Evolutionary conservation across 2,329 filamentous ascomycete genomes (phyloP).

Genomic region (Botryosphaeria dothidea): DNA sequence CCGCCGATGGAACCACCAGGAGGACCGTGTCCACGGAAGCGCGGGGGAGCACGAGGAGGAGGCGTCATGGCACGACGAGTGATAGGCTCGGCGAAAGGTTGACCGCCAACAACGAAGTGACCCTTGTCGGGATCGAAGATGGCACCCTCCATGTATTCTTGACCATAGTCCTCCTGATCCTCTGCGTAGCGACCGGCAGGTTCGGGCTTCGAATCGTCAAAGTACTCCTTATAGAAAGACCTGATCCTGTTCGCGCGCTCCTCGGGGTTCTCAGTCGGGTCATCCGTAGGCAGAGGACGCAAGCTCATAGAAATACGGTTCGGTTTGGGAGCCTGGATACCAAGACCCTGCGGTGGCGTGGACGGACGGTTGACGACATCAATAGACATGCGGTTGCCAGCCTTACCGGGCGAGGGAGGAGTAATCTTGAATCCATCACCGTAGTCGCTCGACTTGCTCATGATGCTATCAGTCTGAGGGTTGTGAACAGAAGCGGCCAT

Average conservation of each 20-base stretch:
- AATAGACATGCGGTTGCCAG: background rate
- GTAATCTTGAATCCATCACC: slow-evolving; percentile 56
- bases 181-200: slow-evolving; percentile 41
- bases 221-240: slow-evolving; percentile 99
- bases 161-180: slow-evolving; percentile 77
- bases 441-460: slow-evolving; percentile 56
- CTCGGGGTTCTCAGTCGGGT: slow-evolving; percentile 87
- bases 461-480: slow-evolving; percentile 41
- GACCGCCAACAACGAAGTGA: slow-evolving; percentile 59
- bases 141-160: slow-evolving; percentile 64
- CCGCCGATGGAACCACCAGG: slow-evolving; percentile 36
- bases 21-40: slow-evolving; percentile 46
- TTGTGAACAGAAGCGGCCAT: slow-evolving; percentile 37
- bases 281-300: slow-evolving; percentile 79
- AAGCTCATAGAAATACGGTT: slow-evolving; percentile 62
- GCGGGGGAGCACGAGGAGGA: slow-evolving; percentile 69
- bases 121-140: slow-evolving; percentile 59
- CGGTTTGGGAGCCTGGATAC: slow-evolving; percentile 29
- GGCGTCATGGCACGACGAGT: slow-evolving; percentile 94
- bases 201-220: slow-evolving; percentile 73
- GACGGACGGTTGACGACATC: background rate
- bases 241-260: slow-evolving; percentile 93
- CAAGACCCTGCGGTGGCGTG: slow-evolving; percentile 11
- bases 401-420: slow-evolving; percentile 34
- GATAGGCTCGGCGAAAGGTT: slow-evolving; percentile 79